Evolutionary conservation across 768 basidiomycete species (phyloP), one percentile per base, ranked within the genome.

Genomic region (Pleurotus platypus): DNA sequence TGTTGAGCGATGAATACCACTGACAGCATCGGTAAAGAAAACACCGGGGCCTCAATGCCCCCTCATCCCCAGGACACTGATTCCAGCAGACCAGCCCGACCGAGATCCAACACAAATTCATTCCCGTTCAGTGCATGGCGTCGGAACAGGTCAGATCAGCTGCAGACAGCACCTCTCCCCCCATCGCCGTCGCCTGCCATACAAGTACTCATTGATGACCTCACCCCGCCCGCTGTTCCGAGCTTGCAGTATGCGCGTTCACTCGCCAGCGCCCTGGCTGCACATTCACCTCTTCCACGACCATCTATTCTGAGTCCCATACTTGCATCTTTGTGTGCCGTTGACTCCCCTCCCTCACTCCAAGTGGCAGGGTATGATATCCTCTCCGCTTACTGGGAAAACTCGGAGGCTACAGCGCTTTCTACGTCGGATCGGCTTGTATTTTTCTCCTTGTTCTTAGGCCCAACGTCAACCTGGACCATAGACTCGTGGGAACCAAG

Each of bases 341-440:
- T 70, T 5, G 76, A 81, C 15, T 76, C 79, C 0, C 87, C 88
- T 1, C 59, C 75, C 0, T 70, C 82, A 0, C 60, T 91, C 3
- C 88, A 89, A 63, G 80, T 80, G 6, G 79, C 84, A 0, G 90
- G 90, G 0, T 89, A 78, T 61, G 90, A 92, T 57, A 82, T 90
- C 59, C 74, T 91, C 51, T 75, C 85, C 12, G 78, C 86, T 2
- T 92, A 86, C 66, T 84, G 82, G 72, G 82, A 87, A 63, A 84
- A 85, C 64, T 73, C 69, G 18, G 82, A 84, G 53, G 72, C 77
- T 1, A 63, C 73, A 18, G 63, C 65, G 18, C 70, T 83, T 18
- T 70, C 72, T 1, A 85, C 82, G 2, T 74, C 82, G 1, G 89
- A 91, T 57, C 75, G 84, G 24, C 68, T 88, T 8, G 74, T 83